A percentile compares a stretch with the other conserved stretches of the same genome.
Evolutionary conservation across 345 rosid species (phyloP).

Genomic region (Kernera saxatilis): DNA sequence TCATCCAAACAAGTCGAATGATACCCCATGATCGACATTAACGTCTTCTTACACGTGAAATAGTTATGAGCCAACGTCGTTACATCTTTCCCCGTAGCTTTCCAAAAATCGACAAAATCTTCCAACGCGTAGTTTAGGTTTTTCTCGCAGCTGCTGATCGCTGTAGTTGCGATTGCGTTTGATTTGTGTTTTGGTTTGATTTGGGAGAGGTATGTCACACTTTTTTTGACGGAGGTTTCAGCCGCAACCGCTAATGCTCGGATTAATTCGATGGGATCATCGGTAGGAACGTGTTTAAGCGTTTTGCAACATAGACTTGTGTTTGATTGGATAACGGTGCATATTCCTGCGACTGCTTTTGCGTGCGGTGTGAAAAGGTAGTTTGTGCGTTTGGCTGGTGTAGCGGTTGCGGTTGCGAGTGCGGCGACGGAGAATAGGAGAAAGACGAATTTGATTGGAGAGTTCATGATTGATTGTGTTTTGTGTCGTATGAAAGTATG

Average conservation of each 20-base stretch:
- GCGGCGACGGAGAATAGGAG: not conserved
- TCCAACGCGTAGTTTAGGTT: constrained; percentile 26
- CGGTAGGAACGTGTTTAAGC: constrained; percentile 32
- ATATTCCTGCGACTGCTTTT: constrained; percentile 41
- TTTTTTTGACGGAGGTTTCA: constrained; percentile 19
- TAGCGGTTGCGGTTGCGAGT: not conserved
- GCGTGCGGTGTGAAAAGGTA: constrained; percentile 35
- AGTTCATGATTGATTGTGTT: constrained; percentile 16
- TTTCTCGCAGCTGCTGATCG: constrained; percentile 19
- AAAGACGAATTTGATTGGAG: constrained; percentile 21
- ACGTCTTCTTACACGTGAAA: constrained; percentile 20
- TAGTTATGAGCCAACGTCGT: constrained; percentile 23
- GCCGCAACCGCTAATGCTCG: constrained; percentile 34
- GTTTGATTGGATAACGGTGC: constrained; percentile 34
- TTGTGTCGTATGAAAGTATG: not conserved
- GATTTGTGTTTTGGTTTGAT: constrained; percentile 23
- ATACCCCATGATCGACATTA: constrained; percentile 23
- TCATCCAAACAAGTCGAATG: constrained; percentile 32
- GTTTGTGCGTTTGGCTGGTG: not conserved
- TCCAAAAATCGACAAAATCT: constrained; percentile 16
- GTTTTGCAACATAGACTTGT: constrained; percentile 49
- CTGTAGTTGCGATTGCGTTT: not conserved
- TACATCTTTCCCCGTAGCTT: constrained; percentile 21
- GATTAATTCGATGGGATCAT: constrained; percentile 46
- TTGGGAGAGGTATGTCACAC: constrained; percentile 25